Percentiles rank a stretch among this genome's conserved stretches.
These are phyloP conservation scores for Fusarium robinianum DNA, from an alignment of 2,329 filamentous ascomycete species.

Conservation along the genomic window DNA sequence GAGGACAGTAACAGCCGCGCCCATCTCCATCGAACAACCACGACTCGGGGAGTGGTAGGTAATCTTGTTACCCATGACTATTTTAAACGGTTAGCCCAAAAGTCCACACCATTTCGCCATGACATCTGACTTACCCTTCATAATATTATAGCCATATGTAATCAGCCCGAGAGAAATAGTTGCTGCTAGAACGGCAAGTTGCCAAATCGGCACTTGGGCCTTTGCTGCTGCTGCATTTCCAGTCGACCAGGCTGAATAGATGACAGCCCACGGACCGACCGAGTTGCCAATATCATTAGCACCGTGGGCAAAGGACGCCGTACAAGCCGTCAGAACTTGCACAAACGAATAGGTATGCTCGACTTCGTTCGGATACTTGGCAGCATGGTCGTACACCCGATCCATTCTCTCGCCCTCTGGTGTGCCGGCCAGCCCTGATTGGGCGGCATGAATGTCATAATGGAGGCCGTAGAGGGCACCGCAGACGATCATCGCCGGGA, in stretches of 20 bases:
- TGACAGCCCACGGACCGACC: slow-evolving; percentile 65
- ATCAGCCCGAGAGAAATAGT: slow-evolving; percentile 60
- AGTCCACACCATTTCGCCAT: no score
- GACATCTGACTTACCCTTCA: no score
- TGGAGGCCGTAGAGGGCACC: slow-evolving; percentile 72
- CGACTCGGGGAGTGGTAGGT: slow-evolving; percentile 65
- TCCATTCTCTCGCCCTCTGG: slow-evolving; percentile 72
- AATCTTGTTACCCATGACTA: slow-evolving; percentile 65
- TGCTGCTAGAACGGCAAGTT: slow-evolving; percentile 58
- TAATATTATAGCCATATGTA: slow-evolving; percentile 68
- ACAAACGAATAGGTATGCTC: slow-evolving; percentile 66
- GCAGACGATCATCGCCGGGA: slow-evolving; percentile 69
- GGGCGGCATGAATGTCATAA: slow-evolving; percentile 80
- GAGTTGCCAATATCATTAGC: slow-evolving; percentile 69
- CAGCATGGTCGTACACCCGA: slow-evolving; percentile 53
- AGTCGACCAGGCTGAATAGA: slow-evolving; percentile 63
- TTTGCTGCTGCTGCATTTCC: slow-evolving; percentile 49
- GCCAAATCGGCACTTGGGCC: slow-evolving; percentile 61
- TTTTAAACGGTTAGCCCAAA: no score
- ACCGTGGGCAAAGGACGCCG: slow-evolving; percentile 67
- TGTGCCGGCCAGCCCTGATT: slow-evolving; percentile 69
- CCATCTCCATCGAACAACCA: slow-evolving; percentile 65
- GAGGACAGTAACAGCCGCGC: slow-evolving; percentile 64
- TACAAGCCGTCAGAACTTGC: slow-evolving; percentile 63
- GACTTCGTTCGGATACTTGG: slow-evolving; percentile 64